These are phyloP conservation scores for Prototheca cutis DNA, from an alignment of 163 green algal genomes.

Conservation along the genomic window DNA sequence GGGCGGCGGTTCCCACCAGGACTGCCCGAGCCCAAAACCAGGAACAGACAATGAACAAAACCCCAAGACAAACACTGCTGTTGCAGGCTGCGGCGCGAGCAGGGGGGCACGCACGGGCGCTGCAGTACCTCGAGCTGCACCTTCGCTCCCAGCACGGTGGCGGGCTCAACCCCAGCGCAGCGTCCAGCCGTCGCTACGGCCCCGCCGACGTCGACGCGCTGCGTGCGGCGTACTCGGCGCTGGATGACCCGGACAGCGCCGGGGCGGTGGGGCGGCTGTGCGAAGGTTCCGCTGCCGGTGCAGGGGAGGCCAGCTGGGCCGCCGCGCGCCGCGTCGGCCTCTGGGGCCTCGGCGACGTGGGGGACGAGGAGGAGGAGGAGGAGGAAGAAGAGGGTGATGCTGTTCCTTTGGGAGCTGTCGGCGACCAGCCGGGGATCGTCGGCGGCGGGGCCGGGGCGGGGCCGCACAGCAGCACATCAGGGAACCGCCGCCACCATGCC, in stretches of 20 bases:
- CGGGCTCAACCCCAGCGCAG: constrained; percentile 57
- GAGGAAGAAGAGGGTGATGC: no score
- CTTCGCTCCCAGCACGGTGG: constrained; percentile 34
- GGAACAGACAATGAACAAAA: no score
- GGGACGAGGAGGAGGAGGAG: neutral
- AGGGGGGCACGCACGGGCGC: constrained; percentile 61
- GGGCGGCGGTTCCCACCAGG: no score
- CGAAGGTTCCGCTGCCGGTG: constrained; percentile 39
- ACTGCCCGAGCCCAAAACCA: no score
- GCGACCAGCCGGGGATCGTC: no score
- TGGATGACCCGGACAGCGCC: constrained; percentile 88
- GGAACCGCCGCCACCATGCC: no score
- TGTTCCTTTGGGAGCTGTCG: no score
- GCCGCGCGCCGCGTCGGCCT: neutral
- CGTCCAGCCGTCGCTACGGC: constrained; percentile 25
- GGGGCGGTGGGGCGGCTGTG: constrained; percentile 66
- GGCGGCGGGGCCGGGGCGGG: no score
- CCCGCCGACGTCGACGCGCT: constrained; percentile 73
- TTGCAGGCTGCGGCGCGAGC: constrained; percentile 20
- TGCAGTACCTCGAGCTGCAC: constrained; percentile 69
- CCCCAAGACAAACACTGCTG: no score
- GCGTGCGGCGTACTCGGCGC: constrained; percentile 67
- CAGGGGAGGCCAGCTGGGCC: neutral
- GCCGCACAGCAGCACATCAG: no score
- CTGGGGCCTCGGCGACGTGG: neutral